phyloP scores from a whole-genome alignment of 2,329 filamentous ascomycete genomes.

The Aspergillus nomiae region DNA sequence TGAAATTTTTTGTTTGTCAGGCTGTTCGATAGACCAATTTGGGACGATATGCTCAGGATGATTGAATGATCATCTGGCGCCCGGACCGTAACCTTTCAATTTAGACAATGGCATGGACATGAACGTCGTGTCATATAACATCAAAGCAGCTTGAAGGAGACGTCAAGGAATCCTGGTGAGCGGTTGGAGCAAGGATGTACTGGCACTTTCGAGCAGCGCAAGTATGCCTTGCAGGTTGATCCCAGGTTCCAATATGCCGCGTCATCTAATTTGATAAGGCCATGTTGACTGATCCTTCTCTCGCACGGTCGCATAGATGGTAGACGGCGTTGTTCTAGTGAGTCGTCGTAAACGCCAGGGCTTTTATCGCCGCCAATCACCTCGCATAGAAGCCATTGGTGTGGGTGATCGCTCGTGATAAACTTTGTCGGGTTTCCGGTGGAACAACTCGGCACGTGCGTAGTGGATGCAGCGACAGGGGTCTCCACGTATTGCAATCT shows the following conservation, averaged over 20 bases:
- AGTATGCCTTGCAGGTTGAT: neutral
- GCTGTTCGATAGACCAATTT: neutral
- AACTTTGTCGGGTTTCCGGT: conserved; percentile 17
- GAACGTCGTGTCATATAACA: neutral
- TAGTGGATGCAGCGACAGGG: conserved; percentile 17
- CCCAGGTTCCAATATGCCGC: neutral
- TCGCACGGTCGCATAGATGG: neutral
- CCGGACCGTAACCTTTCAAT: neutral
- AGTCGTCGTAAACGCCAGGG: neutral
- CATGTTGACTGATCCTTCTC: neutral
- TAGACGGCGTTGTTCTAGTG: neutral
- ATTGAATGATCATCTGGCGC: neutral
- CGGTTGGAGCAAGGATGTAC: neutral
- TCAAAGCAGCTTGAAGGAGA: neutral
- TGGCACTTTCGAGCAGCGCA: neutral
- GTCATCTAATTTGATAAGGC: neutral
- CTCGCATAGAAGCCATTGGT: neutral
- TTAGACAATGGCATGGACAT: neutral
- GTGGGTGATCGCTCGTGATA: conserved; percentile 3
- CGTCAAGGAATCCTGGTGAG: neutral
- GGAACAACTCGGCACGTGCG: conserved; percentile 10
- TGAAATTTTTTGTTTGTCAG: neutral
- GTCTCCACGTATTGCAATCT: conserved; percentile 11
- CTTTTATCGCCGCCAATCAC: conserved; percentile 3
- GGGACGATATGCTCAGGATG: no score